Conservation (phyloP, 352 stramenopile genomes). For the Phytophthora rubi region DNA sequence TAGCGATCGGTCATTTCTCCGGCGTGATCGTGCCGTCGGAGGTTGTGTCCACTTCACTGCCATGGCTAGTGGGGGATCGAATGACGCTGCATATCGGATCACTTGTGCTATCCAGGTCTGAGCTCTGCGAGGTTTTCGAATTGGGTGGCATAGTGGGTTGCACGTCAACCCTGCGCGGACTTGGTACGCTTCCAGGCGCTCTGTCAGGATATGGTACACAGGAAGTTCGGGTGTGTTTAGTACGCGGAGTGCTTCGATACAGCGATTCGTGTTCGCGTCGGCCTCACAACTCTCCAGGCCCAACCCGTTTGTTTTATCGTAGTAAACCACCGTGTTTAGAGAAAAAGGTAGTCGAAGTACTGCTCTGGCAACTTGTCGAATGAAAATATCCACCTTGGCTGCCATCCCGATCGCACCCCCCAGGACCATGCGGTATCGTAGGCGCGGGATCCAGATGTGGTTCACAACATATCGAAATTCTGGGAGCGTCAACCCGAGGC, state of each 20-base stretch:
- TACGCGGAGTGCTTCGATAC: background rate
- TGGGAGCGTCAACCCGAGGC: background rate
- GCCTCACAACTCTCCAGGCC: background rate
- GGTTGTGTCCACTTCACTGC: background rate
- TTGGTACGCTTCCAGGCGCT: background rate
- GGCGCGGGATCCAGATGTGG: background rate
- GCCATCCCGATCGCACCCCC: background rate
- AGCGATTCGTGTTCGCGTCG: background rate
- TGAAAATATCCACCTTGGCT: background rate
- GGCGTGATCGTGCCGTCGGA: no score
- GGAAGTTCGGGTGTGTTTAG: background rate
- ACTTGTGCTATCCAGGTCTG: background rate
- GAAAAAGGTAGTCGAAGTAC: background rate
- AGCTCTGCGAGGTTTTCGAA: background rate
- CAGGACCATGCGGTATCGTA: background rate
- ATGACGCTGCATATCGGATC: background rate
- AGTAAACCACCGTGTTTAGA: background rate
- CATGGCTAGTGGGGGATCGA: background rate
- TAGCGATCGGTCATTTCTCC: background rate
- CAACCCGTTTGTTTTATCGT: background rate
- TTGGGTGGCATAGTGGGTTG: background rate
- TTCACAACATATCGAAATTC: background rate
- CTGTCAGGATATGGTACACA: background rate
- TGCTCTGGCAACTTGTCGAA: background rate
- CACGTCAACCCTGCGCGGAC: background rate